Evolutionary conservation across 129 eudicot species (phyloP).

Genomic region (Ambrosia artemisiifolia): DNA sequence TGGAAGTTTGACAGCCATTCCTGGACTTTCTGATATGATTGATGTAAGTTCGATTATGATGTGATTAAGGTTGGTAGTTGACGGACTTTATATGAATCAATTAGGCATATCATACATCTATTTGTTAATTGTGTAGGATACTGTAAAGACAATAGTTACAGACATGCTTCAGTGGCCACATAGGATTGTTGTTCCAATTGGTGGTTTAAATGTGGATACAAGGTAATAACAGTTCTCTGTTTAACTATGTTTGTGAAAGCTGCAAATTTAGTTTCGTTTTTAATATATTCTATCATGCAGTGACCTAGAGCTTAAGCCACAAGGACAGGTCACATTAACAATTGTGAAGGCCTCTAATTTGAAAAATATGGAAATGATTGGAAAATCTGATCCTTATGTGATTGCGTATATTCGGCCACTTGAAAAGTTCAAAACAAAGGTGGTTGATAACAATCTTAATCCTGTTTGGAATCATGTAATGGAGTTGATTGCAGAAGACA

Average conservation of each 20-base stretch:
- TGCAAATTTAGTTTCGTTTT: neutral
- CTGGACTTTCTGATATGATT: conserved; percentile 95
- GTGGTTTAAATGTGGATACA: conserved; percentile 74
- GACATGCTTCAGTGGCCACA: conserved; percentile 99
- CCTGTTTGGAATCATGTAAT: conserved; percentile 86
- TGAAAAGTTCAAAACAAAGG: conserved; percentile 85
- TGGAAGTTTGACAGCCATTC: conserved; percentile 96
- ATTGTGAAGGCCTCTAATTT: conserved; percentile 70
- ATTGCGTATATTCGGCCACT: conserved; percentile 73
- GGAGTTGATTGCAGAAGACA: conserved; percentile 84
- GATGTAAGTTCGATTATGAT: conserved; percentile 58
- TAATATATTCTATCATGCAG: conserved; percentile 38
- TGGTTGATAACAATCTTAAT: conserved; percentile 74
- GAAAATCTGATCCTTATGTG: conserved; percentile 95
- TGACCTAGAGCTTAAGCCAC: conserved; percentile 97
- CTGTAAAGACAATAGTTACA: conserved; percentile 74
- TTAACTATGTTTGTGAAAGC: neutral
- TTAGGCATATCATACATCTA: neutral
- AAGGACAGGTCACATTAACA: conserved; percentile 71
- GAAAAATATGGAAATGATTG: conserved; percentile 91
- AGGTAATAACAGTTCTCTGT: conserved; percentile 40
- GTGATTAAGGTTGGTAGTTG: conserved; percentile 1
- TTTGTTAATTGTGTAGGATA: conserved; percentile 50
- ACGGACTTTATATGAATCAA: neutral
- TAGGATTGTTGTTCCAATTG: conserved; percentile 94